Base-by-base conservation (phyloP, 257 asterid species). In the Orobanche coerulescens region DNA sequence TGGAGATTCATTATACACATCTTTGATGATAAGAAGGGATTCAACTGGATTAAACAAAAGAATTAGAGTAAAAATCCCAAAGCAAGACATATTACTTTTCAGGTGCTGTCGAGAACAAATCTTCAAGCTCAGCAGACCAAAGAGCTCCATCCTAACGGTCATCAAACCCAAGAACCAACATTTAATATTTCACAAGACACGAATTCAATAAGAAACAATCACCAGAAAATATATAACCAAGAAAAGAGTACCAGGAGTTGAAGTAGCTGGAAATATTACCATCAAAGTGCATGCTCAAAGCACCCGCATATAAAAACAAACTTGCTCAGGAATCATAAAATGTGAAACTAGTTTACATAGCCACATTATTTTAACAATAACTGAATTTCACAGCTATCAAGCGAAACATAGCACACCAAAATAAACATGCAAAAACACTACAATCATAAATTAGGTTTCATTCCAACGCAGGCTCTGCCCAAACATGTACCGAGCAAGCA, bases 71-170 rank as follows among this genome's bases (percentile, higher is more conserved):
- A 36, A 54, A 44, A 65, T 33, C 59, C 31, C 25, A 59, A 50
- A 64, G 64, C 54, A 69, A 40, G 62, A n/a, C 37, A 49, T 25
- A 79, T 79, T 92, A 93, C 99, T 83, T 90, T 64, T 93, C 99
- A 15, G 99, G 97, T 11, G 97, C 94, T 6, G 96, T 85, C 48
- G 96, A 93, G 74, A 89, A 93, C 70, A 93, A 73, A 75, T 93
- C 96, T n/a, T 93, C 99, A 61, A 93, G 80, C 78, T 93, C 99
- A 37, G 77, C 77, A 58, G 80, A 46, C 59, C 88, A 85, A 67
- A 93, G 97, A 39, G 90, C 82, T 65, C 92, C 95, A 79, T 89
- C 97, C 97, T 93, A 70, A 71, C 71, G 48, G 76, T 70, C 69
- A 77, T 63, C 53, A 67, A 58, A 82, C 67, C 15, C 48, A 78